Base-by-base conservation (phyloP, 306 rosid genomes). In the Calophaca sinica region DNA sequence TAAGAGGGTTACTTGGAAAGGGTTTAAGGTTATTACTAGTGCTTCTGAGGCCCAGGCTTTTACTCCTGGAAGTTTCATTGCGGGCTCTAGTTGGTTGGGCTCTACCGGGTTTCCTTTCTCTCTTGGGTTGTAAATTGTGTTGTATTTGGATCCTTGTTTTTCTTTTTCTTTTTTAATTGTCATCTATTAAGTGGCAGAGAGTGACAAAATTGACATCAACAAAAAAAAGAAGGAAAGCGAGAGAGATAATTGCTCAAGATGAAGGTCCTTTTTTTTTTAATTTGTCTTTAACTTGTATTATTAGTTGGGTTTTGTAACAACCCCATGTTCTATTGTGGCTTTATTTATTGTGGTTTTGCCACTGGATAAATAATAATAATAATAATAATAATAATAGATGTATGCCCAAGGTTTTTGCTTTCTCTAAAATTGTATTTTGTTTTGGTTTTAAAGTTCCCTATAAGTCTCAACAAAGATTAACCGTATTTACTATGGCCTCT, bases 81-180 rank as follows among this genome's bases (percentile, higher is more conserved):
- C 59, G 2, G 98, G 91, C 2, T 87, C 88, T 6, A 82, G 69
- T 14, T 94, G 98, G 97, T 81, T 94, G 80, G 51, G 67, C 51
- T 82, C 86, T 0, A 88, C 97, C 1, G 90, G 91, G 0, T 91
- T 91, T 62, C 98, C 97, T 6, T 91, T 81, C 74, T 60, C 89
- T 48, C 91, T 90, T 70, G 96, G 92, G 4, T n/a, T 93, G 41
- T 93, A 83, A 76, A 53, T 35, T 75, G 9, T 62, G 51, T 6
- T 60, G 2, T 9, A 12, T 1, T 68, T 75, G n/a, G 38, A 9
- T 38, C 46, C 11, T 2, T 3, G 2, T 36, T 4, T 33, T 9
- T 29, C 7, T 54, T 26, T 32, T 4, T 14, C 5, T 20, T 20
- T 55, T 41, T 12, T 5, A 8, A 20, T 41, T 62, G 4, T n/a